phyloP scores from a whole-genome alignment of 1,139 yeast genomes.

The Meyerozyma smithsonii region DNA sequence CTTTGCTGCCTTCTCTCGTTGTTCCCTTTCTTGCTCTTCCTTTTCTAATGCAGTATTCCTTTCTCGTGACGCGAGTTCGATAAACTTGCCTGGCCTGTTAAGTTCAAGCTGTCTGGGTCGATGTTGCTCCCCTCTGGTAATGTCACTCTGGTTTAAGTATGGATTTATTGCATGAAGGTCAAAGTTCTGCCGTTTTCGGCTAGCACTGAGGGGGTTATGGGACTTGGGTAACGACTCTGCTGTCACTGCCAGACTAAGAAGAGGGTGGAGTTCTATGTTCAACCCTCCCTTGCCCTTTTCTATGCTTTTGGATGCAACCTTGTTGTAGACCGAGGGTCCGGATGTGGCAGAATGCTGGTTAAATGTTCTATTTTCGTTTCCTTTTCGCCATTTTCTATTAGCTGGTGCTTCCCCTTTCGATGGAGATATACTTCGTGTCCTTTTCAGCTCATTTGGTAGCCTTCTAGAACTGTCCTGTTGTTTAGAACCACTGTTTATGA shows the following conservation, averaged over 20 bases:
- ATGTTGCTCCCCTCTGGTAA: slow-evolving; percentile 10
- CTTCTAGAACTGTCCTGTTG: not conserved
- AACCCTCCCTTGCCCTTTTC: slow-evolving; percentile 33
- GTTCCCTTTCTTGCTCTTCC: slow-evolving; percentile 20
- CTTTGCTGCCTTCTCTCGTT: slow-evolving; percentile 21
- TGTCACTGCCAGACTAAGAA: slow-evolving; percentile 32
- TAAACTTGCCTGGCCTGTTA: slow-evolving; percentile 58
- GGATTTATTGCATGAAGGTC: slow-evolving; percentile 50
- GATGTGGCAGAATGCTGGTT: not conserved
- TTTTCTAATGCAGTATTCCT: slow-evolving; percentile 37
- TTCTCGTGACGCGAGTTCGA: slow-evolving; percentile 49
- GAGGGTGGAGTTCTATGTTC: slow-evolving; percentile 58
- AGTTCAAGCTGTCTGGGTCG: slow-evolving; percentile 40
- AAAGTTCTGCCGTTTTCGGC: slow-evolving; percentile 28
- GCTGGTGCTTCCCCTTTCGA: not conserved
- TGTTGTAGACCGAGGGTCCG: not conserved
- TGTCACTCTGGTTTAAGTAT: slow-evolving; percentile 44
- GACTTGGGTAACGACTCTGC: slow-evolving; percentile 21
- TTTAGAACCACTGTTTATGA: not conserved
- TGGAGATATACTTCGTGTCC: not conserved
- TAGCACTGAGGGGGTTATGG: slow-evolving; percentile 24
- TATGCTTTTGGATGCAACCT: not conserved
- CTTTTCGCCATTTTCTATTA: not conserved
- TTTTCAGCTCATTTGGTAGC: not conserved
- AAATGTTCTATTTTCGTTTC: not conserved